phyloP scores from a whole-genome alignment of 768 basidiomycete genomes.

The Naganishia onofrii region DNA sequence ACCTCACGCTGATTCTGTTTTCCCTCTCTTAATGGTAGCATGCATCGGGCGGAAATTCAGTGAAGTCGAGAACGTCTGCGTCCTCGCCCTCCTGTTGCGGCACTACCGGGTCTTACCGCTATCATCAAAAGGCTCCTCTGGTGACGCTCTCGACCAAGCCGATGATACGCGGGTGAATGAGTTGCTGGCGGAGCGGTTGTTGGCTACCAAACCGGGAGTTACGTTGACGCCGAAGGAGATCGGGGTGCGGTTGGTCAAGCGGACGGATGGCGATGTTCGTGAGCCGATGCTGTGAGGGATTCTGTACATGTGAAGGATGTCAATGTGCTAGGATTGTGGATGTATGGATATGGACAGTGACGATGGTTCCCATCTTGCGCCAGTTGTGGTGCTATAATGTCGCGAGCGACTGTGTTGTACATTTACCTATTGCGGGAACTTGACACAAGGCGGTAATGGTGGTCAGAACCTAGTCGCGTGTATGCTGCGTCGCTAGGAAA shows the following conservation, averaged over 20 bases:
- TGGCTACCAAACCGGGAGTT: constrained; percentile 35
- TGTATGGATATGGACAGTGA: too few species aligned
- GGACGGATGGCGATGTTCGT: constrained; percentile 1
- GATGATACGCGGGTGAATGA: constrained; percentile 32
- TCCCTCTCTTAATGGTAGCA: neutral
- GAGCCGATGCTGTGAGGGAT: too few species aligned
- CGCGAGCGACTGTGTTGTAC: too few species aligned
- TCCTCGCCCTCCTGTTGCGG: constrained; percentile 22
- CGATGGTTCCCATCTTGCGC: too few species aligned
- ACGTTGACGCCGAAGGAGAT: constrained; percentile 38
- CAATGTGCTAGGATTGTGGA: too few species aligned
- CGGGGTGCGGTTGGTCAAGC: constrained; percentile 31
- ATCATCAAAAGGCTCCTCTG: too few species aligned
- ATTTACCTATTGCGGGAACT: too few species aligned
- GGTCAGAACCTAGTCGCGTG: too few species aligned
- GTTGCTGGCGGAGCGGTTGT: constrained; percentile 34
- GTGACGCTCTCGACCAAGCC: neutral
- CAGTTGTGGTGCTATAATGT: too few species aligned
- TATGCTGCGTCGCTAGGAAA: too few species aligned
- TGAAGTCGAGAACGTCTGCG: constrained; percentile 29
- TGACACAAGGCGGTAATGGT: too few species aligned
- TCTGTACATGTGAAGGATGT: too few species aligned
- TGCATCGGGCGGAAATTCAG: constrained; percentile 32
- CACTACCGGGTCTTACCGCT: constrained; percentile 11
- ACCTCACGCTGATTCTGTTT: neutral